These are phyloP conservation scores for Suillus ampliporus DNA, from an alignment of 768 basidiomycete species.

Conservation along the genomic window DNA sequence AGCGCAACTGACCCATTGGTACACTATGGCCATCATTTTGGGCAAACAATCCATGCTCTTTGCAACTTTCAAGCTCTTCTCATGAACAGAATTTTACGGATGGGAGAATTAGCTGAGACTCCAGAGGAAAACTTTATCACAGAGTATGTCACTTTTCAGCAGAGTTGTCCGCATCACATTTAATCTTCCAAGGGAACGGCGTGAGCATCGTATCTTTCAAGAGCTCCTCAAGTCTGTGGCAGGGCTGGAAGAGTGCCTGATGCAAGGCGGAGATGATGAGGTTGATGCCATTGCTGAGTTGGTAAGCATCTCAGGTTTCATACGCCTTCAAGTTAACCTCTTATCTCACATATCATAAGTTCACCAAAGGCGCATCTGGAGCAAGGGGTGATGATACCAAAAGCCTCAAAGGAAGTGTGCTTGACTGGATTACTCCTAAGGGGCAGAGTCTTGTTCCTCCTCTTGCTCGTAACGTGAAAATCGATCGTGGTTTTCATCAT, in stretches of 20 bases:
- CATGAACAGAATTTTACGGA: constrained; percentile 20
- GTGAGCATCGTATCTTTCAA: constrained; percentile 21
- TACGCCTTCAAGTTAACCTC: not conserved
- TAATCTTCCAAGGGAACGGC: constrained; percentile 18
- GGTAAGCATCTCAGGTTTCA: constrained; percentile 10
- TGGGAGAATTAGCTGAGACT: constrained; percentile 13
- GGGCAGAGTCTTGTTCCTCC: constrained; percentile 18
- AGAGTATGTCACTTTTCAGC: not conserved
- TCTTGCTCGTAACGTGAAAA: constrained; percentile 19
- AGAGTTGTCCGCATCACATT: not conserved
- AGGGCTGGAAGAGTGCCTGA: constrained; percentile 20
- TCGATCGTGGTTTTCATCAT: constrained; percentile 22
- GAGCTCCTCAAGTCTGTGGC: constrained; percentile 20
- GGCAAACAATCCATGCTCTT: constrained; percentile 23
- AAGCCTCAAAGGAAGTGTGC: constrained; percentile 25
- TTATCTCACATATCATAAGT: constrained; percentile 16
- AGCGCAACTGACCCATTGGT: constrained; percentile 23
- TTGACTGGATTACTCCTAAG: constrained; percentile 32
- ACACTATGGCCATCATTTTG: constrained; percentile 30
- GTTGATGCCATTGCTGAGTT: constrained; percentile 22
- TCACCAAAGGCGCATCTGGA: constrained; percentile 30
- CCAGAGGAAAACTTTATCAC: constrained; percentile 5
- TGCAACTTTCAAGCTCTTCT: constrained; percentile 26
- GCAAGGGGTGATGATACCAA: constrained; percentile 23
- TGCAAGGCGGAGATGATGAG: constrained; percentile 20